Evolutionary conservation across 208 protist species (phyloP).

Genomic region (Leishmania gerbilli): DNA sequence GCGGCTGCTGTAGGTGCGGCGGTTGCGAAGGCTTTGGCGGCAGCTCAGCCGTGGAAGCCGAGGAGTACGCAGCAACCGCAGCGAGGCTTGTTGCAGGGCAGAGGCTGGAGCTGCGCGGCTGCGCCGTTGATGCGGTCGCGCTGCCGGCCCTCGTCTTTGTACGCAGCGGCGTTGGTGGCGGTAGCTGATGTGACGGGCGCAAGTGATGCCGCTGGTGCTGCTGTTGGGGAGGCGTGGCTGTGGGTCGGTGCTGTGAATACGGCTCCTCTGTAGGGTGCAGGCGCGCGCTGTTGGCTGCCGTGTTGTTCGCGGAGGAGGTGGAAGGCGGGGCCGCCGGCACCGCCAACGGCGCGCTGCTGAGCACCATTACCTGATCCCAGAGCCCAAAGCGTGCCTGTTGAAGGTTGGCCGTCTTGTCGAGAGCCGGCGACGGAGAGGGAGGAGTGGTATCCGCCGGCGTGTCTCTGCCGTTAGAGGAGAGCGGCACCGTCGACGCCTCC

Average conservation of each 20-base stretch:
- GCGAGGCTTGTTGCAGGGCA: not conserved
- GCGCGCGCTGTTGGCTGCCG: not conserved
- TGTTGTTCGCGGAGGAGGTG: not conserved
- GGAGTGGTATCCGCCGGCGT: not conserved
- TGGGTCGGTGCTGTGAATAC: not conserved
- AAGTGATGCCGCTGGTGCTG: not conserved
- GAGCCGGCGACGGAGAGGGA: not conserved
- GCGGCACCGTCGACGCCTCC: not conserved
- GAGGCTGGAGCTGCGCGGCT: not conserved
- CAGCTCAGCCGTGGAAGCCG: not conserved
- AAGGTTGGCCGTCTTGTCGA: not conserved
- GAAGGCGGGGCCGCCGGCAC: not conserved
- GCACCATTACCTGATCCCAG: conserved; percentile 19
- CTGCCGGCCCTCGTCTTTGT: not conserved
- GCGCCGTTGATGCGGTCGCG: not conserved
- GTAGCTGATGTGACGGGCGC: not conserved
- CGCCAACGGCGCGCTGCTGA: conserved; percentile 9
- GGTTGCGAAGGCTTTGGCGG: not conserved
- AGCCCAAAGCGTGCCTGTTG: conserved; percentile 16
- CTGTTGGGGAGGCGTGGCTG: not conserved
- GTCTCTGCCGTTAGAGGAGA: not conserved
- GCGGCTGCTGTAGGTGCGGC: not conserved
- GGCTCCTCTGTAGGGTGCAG: not conserved
- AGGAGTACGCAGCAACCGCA: not conserved
- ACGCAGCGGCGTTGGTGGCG: not conserved